A percentile compares a stretch with the other conserved stretches of the same genome.
phyloP scores from a whole-genome alignment of 176 grass and related monocot genomes.

The Juncus effusus region DNA sequence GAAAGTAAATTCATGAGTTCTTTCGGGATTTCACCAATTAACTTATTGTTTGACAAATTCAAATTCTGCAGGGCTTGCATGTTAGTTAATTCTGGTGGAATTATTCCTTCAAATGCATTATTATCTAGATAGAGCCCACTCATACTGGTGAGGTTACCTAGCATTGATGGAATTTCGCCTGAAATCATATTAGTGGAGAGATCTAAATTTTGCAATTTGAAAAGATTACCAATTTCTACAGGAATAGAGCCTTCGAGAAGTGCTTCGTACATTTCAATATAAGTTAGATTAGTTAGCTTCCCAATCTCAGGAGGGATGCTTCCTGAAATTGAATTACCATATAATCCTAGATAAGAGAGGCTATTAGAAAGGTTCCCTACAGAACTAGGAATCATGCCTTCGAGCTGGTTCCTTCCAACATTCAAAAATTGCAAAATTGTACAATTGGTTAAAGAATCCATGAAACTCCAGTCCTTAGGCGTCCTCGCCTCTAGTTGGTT shows the following conservation, averaged over 20 bases:
- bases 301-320: conserved; percentile 14
- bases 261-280: background rate
- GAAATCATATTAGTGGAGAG: conserved; percentile 24
- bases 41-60: conserved; percentile 15
- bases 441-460: conserved; percentile 27
- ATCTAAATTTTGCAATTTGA: conserved; percentile 3
- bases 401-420: conserved; percentile 16
- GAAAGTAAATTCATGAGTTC: conserved; percentile 19
- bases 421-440: background rate
- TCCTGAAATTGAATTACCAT: conserved; percentile 26
- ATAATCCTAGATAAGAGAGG: background rate
- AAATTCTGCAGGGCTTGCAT: conserved; percentile 3
- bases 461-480: conserved; percentile 24
- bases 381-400: conserved; percentile 21
- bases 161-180: conserved; percentile 19
- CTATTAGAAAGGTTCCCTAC: conserved; percentile 31
- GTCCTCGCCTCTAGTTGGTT: conserved; percentile 25
- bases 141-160: conserved; percentile 25
- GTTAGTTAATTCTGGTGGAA: conserved; percentile 2
- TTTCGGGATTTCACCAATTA: conserved; percentile 23
- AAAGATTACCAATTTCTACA: conserved; percentile 18
- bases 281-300: conserved; percentile 8
- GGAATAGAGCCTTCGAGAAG: conserved; percentile 25
- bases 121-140: background rate
- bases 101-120: conserved; percentile 12